These are phyloP conservation scores for Pichia sporocuriosa DNA, from an alignment of 805 yeast species.

Conservation along the genomic window DNA sequence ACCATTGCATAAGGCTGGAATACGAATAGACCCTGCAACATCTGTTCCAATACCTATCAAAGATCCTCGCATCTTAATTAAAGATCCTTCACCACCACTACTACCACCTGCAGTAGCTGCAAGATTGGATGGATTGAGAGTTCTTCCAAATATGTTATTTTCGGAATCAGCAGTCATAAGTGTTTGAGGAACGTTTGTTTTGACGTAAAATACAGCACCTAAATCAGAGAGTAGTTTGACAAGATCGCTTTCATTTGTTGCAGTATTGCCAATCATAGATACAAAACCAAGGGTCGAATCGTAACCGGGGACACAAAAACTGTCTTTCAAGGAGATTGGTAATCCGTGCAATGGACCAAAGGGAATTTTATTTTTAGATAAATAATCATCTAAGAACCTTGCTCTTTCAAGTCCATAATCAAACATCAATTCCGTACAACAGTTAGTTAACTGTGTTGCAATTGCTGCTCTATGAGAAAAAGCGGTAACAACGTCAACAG, in stretches of 20 bases:
- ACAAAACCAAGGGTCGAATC: conserved; percentile 58
- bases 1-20: conserved; percentile 41
- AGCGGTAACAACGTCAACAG: conserved; percentile 50
- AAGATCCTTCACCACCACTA: conserved; percentile 65
- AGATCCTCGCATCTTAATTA: conserved; percentile 52
- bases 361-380: conserved; percentile 38
- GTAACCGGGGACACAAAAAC: conserved; percentile 44
- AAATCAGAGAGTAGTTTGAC: conserved; percentile 38
- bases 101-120: conserved; percentile 60
- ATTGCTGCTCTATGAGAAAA: conserved; percentile 58
- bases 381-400: conserved; percentile 46
- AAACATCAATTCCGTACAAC: conserved; percentile 47
- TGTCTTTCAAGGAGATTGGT: conserved; percentile 63
- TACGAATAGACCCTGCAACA: conserved; percentile 63
- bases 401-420: conserved; percentile 54
- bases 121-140: conserved; percentile 52
- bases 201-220: conserved; percentile 56
- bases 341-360: conserved; percentile 65
- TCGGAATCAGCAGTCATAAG: conserved; percentile 61
- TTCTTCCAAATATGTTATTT: conserved; percentile 52
- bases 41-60: conserved; percentile 55
- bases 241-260: conserved; percentile 39
- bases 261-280: conserved; percentile 38
- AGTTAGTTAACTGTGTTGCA: conserved; percentile 54
- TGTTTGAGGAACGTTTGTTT: conserved; percentile 63